Percentiles rank a stretch among this genome's conserved stretches.
These are phyloP conservation scores for Pyracantha coccinea DNA, from an alignment of 331 rosid genomes.

Conservation along the genomic window DNA sequence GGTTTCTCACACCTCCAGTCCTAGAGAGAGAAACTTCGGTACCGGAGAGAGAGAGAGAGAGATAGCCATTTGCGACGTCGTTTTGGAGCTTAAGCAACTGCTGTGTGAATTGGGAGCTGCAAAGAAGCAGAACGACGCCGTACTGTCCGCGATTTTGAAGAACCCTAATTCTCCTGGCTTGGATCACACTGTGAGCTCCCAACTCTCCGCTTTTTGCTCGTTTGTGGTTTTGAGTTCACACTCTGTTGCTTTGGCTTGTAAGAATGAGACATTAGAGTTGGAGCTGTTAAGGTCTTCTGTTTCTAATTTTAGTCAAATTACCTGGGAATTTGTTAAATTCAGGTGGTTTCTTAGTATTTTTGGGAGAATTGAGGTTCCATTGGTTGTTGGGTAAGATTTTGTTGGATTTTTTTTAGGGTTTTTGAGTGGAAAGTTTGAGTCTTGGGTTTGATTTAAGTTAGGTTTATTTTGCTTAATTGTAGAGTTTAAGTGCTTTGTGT, in stretches of 20 bases:
- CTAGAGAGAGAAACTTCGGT: not conserved
- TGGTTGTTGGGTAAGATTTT: conserved; percentile 13
- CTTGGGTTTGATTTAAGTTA: not conserved
- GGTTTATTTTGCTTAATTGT: not conserved
- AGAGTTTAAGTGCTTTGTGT: not conserved
- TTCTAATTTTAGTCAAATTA: conserved; percentile 7
- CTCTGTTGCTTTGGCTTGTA: conserved; percentile 8
- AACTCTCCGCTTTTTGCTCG: conserved; percentile 9
- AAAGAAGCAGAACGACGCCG: conserved; percentile 13
- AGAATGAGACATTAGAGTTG: conserved; percentile 5
- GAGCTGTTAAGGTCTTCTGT: not conserved
- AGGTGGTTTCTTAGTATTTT: not conserved
- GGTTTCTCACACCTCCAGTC: conserved; percentile 11
- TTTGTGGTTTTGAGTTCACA: not conserved
- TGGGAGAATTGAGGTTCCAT: conserved; percentile 15
- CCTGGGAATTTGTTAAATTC: conserved; percentile 4
- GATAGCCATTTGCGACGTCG: conserved; percentile 20
- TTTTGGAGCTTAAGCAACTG: conserved; percentile 16
- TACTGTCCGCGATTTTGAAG: conserved; percentile 8
- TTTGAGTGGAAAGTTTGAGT: conserved; percentile 9
- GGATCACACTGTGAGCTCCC: conserved; percentile 34
- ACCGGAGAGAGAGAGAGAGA: conserved; percentile 6
- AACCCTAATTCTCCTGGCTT: conserved; percentile 22
- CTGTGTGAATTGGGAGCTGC: conserved; percentile 4
- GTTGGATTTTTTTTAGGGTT: conserved; percentile 26